Percentiles rank a stretch among this genome's conserved stretches.
These are phyloP conservation scores for Penicillium vulpinum DNA, from an alignment of 2,329 filamentous ascomycete genomes.

Conservation along the genomic window DNA sequence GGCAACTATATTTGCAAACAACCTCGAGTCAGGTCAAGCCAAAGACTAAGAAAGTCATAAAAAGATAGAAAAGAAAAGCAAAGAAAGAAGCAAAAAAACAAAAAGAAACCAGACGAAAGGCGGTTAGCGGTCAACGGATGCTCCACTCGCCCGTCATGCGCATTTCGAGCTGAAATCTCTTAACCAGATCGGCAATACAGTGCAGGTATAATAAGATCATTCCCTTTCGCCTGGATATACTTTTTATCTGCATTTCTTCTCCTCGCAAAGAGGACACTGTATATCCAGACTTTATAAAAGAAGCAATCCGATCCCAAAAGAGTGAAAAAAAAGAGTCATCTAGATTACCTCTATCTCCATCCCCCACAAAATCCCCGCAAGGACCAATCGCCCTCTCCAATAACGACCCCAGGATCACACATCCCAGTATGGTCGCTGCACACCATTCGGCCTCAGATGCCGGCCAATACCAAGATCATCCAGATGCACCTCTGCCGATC, in stretches of 20 bases:
- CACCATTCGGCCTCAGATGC: neutral
- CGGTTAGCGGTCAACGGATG: neutral
- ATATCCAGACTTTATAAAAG: neutral
- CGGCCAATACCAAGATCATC: conserved; percentile 13
- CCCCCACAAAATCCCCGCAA: conserved; percentile 9
- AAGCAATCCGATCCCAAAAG: neutral
- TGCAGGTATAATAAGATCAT: neutral
- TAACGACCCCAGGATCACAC: conserved; percentile 1
- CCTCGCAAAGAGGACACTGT: neutral
- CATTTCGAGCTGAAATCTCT: neutral
- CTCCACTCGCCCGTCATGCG: neutral
- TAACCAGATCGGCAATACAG: neutral
- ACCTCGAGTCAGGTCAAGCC: neutral
- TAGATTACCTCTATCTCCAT: neutral
- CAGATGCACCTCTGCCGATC: conserved; percentile 21
- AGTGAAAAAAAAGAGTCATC: neutral
- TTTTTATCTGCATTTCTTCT: neutral
- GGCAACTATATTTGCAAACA: neutral
- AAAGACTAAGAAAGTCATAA: neutral
- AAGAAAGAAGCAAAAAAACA: neutral
- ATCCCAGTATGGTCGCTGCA: neutral
- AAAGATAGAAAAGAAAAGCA: neutral
- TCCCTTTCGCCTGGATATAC: neutral
- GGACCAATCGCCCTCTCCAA: neutral
- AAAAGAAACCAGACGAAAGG: neutral